A percentile compares a stretch with the other conserved stretches of the same genome.
These are phyloP conservation scores for Mitragyna speciosa DNA, from an alignment of 257 asterid species.

Conservation along the genomic window DNA sequence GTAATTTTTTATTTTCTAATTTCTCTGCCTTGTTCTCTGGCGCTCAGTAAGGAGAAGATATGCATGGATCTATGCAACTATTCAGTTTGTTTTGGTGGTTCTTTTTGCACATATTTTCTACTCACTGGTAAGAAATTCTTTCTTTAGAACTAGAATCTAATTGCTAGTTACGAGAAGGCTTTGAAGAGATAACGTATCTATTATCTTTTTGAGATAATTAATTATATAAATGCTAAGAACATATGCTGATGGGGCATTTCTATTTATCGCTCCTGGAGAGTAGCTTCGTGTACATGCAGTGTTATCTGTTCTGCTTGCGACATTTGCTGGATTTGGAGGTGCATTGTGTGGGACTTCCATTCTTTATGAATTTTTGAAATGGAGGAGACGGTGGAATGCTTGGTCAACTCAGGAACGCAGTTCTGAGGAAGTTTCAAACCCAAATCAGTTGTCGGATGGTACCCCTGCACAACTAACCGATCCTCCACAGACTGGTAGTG, in stretches of 20 bases:
- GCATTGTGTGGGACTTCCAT: conserved; percentile 80
- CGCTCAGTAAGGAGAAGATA: conserved; percentile 63
- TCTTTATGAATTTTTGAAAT: conserved; percentile 54
- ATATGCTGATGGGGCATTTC: neutral
- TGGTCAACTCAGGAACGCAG: conserved; percentile 36
- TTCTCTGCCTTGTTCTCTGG: conserved; percentile 10
- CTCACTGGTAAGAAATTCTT: conserved; percentile 62
- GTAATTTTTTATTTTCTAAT: conserved; percentile 3
- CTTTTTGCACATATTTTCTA: conserved; percentile 72
- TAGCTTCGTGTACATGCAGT: conserved; percentile 79
- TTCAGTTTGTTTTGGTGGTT: conserved; percentile 80
- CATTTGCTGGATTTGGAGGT: conserved; percentile 88
- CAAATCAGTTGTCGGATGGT: conserved; percentile 40
- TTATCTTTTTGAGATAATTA: neutral
- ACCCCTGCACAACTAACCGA: conserved; percentile 28
- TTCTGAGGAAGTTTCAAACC: conserved; percentile 29
- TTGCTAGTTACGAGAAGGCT: neutral
- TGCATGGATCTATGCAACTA: conserved; percentile 80
- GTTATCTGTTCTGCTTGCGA: conserved; percentile 69
- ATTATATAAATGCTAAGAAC: neutral
- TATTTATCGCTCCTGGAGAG: conserved; percentile 12
- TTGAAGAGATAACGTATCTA: neutral
- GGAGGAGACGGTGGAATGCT: conserved; percentile 45
- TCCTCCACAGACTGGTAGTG: conserved; percentile 33
- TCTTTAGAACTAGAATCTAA: neutral